These are phyloP conservation scores for Onygenales sp. DNA, from an alignment of 2,329 filamentous ascomycete genomes.

Conservation along the genomic window DNA sequence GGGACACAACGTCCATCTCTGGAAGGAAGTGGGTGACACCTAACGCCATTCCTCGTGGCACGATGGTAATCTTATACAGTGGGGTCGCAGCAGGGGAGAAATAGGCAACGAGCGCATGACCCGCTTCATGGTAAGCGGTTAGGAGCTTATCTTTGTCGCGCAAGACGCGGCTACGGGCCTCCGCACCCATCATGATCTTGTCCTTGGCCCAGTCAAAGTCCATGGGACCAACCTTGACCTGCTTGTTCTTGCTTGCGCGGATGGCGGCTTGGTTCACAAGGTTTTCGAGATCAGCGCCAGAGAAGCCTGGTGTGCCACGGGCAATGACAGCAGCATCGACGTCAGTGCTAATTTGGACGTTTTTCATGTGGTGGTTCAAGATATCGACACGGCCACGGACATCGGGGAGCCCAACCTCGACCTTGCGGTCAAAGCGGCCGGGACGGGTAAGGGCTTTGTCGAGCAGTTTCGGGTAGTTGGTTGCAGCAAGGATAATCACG, in stretches of 20 bases:
- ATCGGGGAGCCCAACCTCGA: constrained; percentile 80
- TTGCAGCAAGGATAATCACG: constrained; percentile 91
- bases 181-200: constrained; percentile 93
- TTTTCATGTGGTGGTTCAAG: constrained; percentile 84
- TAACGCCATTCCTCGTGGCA: constrained; percentile 76
- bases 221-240: constrained; percentile 60
- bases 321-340: constrained; percentile 80
- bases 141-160: constrained; percentile 87
- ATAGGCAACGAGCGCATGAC: constrained; percentile 82
- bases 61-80: constrained; percentile 94
- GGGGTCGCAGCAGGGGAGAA: constrained; percentile 66
- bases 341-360: constrained; percentile 69
- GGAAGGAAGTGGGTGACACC: constrained; percentile 83
- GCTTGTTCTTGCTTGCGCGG: constrained; percentile 81
- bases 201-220: constrained; percentile 98
- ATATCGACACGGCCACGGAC: constrained; percentile 90
- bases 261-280: constrained; percentile 94
- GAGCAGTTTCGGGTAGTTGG: constrained; percentile 87
- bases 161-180: constrained; percentile 81
- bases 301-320: constrained; percentile 80
- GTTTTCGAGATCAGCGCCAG: constrained; percentile 92
- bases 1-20: constrained; percentile 85
- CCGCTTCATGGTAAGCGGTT: constrained; percentile 95
- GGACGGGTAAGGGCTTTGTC: constrained; percentile 92
- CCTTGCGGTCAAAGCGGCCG: constrained; percentile 90